Conservation (phyloP, 768 basidiomycete genomes). For the Tubosaeta sp. region DNA sequence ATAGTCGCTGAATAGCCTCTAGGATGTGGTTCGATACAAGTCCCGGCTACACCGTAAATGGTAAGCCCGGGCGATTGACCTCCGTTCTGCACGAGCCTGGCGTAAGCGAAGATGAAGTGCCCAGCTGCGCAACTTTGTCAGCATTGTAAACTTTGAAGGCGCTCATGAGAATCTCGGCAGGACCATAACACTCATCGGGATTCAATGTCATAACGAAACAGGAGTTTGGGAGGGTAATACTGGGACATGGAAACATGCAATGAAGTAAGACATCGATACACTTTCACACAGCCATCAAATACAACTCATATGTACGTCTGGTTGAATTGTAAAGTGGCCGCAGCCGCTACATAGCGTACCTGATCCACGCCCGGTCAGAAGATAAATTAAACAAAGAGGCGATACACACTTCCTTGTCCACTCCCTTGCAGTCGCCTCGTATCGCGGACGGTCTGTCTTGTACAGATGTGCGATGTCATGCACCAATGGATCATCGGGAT, state of each 20-base stretch:
- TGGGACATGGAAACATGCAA: constrained; percentile 31
- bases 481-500: constrained; percentile 97
- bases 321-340: constrained; percentile 21
- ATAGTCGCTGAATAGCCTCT: neutral
- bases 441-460: constrained; percentile 97
- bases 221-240: constrained; percentile 26
- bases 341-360: constrained; percentile 52
- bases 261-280: constrained; percentile 33
- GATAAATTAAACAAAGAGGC: neutral
- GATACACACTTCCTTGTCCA: constrained; percentile 95
- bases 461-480: constrained; percentile 98
- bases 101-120: neutral
- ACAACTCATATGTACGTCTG: constrained; percentile 26
- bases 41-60: neutral
- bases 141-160: neutral
- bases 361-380: constrained; percentile 12
- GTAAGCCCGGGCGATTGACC: neutral
- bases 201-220: constrained; percentile 18
- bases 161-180: neutral
- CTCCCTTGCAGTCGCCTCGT: constrained; percentile 97
- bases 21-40: neutral
- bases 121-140: neutral
- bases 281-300: constrained; percentile 26
- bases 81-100: neutral
- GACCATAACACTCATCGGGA: constrained; percentile 14